These are phyloP conservation scores for Babesia ovata DNA, from an alignment of 169 alveolate species.

Conservation along the genomic window DNA sequence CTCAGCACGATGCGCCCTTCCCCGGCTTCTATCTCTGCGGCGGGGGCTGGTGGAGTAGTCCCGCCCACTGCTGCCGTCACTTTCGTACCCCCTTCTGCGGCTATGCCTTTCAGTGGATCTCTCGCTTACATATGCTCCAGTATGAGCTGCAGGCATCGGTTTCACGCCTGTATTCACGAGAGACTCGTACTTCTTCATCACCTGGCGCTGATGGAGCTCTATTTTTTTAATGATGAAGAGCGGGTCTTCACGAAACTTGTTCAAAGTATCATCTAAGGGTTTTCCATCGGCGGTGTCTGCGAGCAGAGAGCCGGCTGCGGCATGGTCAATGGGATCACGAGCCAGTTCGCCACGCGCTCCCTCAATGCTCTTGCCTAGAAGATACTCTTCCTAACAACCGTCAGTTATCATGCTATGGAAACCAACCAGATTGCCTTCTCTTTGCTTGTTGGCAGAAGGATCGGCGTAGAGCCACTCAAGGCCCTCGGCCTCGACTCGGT, in stretches of 20 bases:
- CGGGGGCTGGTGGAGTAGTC: too few species aligned
- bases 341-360: slow-evolving; percentile 62
- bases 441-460: slow-evolving; percentile 37
- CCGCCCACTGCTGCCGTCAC: neutral
- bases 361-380: slow-evolving; percentile 63
- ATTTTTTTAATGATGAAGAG: slow-evolving; percentile 61
- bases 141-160: neutral
- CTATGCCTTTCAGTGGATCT: neutral
- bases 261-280: slow-evolving; percentile 38
- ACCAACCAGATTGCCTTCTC: slow-evolving; percentile 30
- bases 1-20: too few species aligned
- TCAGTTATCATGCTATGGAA: neutral
- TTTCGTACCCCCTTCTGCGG: neutral
- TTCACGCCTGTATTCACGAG: slow-evolving; percentile 19
- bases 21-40: too few species aligned
- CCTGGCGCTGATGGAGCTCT: slow-evolving; percentile 59
- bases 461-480: slow-evolving; percentile 72
- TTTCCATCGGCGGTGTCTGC: slow-evolving; percentile 4
- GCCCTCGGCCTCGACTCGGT: slow-evolving; percentile 67
- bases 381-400: slow-evolving; percentile 43
- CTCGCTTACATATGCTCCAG: neutral
- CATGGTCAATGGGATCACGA: slow-evolving; percentile 13
- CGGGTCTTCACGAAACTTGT: slow-evolving; percentile 68
- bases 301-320: slow-evolving; percentile 52
- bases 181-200: slow-evolving; percentile 44